Evolutionary conservation across 441 rosid genomes (phyloP), one percentile per base, ranked within the genome.

Genomic region (Bocquillonia castaneifolia): DNA sequence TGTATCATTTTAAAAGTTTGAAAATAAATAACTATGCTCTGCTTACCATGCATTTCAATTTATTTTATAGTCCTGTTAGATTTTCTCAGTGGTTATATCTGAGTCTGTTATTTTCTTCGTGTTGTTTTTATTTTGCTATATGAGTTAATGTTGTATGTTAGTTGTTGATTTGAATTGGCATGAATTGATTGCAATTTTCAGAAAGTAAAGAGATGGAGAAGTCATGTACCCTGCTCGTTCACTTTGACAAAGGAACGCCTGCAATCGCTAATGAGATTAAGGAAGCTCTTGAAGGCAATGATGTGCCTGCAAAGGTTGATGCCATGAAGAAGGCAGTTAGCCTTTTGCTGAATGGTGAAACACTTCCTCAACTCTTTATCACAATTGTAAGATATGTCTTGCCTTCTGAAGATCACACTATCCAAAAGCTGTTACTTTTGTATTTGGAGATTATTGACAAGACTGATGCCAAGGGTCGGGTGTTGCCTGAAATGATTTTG

Each of bases 201-300:
- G 81, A 55, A 50, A 66, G 66, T 73, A 34, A 40, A 60, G 74
- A 52, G 67, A 89, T 89, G 93, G 93, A 87, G 88, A 89, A 89
- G 64, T 87, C 96, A 4, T 85, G 88, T 67, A 78, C 80, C 63
- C 40, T 87, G 71, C 87, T 89, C 0, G 80, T 89, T 72, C 76
- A 90, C 79, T 83, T 88, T 59, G 96, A 90, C 79, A 88, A 85
- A 78, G 90, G 87, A 52, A 73, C 88, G 15, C 88, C 92, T 6
- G 94, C 96, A 42, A 70, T 83, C 17, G 96, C 94, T 0, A 90
- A 82, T 36, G 94, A 88, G 84, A 86, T 90, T 69, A 90, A 85
- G 79, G 97, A 87, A 72, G 88, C 91, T 34, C 97, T 88, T 10
- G 92, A 90, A 78, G 92, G 95, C 53, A 88, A 71, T 50, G 95